phyloP scores from a whole-genome alignment of 176 grass and related monocot species.

The Melocanna baccifera region DNA sequence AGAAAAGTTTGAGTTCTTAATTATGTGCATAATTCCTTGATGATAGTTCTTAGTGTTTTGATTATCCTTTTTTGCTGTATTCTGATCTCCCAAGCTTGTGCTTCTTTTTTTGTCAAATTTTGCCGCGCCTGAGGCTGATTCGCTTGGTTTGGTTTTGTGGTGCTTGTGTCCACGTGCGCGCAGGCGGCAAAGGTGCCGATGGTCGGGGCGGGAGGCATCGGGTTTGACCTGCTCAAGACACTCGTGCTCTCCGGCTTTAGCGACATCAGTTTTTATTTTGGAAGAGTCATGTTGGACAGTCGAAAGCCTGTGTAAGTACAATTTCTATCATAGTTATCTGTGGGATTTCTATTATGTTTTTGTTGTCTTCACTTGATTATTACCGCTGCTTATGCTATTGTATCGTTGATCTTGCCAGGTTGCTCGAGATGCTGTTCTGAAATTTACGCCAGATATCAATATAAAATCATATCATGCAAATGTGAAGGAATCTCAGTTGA shows the following conservation, averaged over 20 bases:
- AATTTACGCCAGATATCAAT: slow-evolving; percentile 79
- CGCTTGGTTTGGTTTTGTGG: neutral
- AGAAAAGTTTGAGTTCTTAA: no score
- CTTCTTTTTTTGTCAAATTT: neutral
- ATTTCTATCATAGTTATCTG: neutral
- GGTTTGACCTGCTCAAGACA: slow-evolving; percentile 97
- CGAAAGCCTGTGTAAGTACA: slow-evolving; percentile 85
- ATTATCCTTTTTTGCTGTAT: no score
- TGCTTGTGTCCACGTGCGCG: neutral
- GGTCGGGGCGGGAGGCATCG: slow-evolving; percentile 96
- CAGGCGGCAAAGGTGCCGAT: slow-evolving; percentile 93
- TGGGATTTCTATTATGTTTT: neutral
- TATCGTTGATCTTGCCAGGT: slow-evolving; percentile 47
- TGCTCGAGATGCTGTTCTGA: slow-evolving; percentile 81
- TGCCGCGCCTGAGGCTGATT: slow-evolving; percentile 5
- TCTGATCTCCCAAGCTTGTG: neutral
- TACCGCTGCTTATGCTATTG: slow-evolving; percentile 1
- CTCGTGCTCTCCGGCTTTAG: slow-evolving; percentile 86
- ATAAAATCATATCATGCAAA: slow-evolving; percentile 89
- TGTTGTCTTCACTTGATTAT: neutral
- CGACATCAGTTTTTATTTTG: slow-evolving; percentile 99
- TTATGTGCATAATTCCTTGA: no score
- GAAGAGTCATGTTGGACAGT: slow-evolving; percentile 90
- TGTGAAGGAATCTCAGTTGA: slow-evolving; percentile 85
- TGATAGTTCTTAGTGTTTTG: no score